Evolutionary conservation across 2,329 filamentous ascomycete species (phyloP).

Genomic region (Cordyceps pruinosa): DNA sequence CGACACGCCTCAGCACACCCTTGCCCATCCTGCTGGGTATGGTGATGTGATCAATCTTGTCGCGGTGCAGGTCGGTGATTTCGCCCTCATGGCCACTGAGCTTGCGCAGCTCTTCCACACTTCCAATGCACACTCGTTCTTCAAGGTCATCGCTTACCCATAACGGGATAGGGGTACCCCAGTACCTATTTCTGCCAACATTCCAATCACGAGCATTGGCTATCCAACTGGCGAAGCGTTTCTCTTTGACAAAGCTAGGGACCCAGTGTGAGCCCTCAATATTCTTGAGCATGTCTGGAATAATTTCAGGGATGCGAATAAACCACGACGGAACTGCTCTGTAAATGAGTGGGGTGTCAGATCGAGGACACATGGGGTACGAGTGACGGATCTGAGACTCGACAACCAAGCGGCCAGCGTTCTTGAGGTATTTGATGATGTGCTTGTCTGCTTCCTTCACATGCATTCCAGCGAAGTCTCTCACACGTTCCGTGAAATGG

Average conservation of each 20-base stretch:
- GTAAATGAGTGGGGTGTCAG: slow-evolving; percentile 92
- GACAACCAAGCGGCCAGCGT: slow-evolving; percentile 66
- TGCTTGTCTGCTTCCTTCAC: slow-evolving; percentile 90
- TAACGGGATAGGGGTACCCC: slow-evolving; percentile 86
- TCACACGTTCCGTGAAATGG: slow-evolving; percentile 67
- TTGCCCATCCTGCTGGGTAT: slow-evolving; percentile 88
- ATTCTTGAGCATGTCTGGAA: slow-evolving; percentile 84
- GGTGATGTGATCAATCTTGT: slow-evolving; percentile 89
- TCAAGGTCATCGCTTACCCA: slow-evolving; percentile 89
- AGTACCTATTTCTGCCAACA: slow-evolving; percentile 87
- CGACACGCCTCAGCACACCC: slow-evolving; percentile 69
- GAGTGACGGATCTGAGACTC: slow-evolving; percentile 86
- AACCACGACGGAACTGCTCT: slow-evolving; percentile 93
- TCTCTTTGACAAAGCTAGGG: slow-evolving; percentile 82
- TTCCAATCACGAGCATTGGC: slow-evolving; percentile 91
- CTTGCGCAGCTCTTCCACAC: slow-evolving; percentile 73
- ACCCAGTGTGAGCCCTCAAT: slow-evolving; percentile 91
- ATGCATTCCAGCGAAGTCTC: slow-evolving; percentile 77
- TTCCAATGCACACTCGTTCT: slow-evolving; percentile 81
- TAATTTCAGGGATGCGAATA: slow-evolving; percentile 74
- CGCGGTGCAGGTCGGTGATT: slow-evolving; percentile 79
- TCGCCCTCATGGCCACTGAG: slow-evolving; percentile 82
- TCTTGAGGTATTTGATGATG: slow-evolving; percentile 85
- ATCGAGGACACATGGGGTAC: slow-evolving; percentile 89
- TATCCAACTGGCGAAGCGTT: slow-evolving; percentile 88